Conservation (phyloP, 2,329 filamentous ascomycete genomes). For the Sporothrix schenckii region DNA sequence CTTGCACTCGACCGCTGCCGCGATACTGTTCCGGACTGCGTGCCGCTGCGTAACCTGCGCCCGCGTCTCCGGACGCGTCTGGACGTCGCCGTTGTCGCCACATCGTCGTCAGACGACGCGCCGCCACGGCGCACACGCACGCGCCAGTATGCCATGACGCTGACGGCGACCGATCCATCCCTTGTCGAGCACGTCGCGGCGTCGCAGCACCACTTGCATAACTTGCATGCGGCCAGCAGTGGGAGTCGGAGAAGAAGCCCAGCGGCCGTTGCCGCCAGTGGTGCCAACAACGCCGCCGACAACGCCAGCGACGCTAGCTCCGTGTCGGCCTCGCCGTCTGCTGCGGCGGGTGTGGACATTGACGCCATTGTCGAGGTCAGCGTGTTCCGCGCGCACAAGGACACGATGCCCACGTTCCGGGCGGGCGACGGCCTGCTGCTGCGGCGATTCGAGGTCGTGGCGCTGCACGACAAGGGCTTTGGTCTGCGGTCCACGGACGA, state of each 20-base stretch:
- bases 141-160: constrained; percentile 62
- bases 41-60: constrained; percentile 57
- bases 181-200: constrained; percentile 27
- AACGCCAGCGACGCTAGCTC: background rate
- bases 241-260: background rate
- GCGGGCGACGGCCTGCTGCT: constrained; percentile 63
- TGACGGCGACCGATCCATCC: constrained; percentile 59
- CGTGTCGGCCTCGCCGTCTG: background rate
- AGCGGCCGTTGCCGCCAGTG: background rate
- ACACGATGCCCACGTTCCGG: constrained; percentile 58
- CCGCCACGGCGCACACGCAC: constrained; percentile 58
- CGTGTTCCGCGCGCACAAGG: constrained; percentile 61
- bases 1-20: constrained; percentile 53
- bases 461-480: constrained; percentile 58
- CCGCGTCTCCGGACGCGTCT: constrained; percentile 53
- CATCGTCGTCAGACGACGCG: constrained; percentile 44
- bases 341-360: constrained; percentile 44
- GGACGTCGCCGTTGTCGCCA: constrained; percentile 60
- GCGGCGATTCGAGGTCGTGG: constrained; percentile 57
- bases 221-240: constrained; percentile 43
- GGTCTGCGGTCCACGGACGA: constrained; percentile 58
- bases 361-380: constrained; percentile 57
- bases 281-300: background rate
- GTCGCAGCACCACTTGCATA: constrained; percentile 16
- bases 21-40: constrained; percentile 56